These are phyloP conservation scores for Xylaria arbuscula DNA, from an alignment of 2,329 filamentous ascomycete species.

Conservation along the genomic window DNA sequence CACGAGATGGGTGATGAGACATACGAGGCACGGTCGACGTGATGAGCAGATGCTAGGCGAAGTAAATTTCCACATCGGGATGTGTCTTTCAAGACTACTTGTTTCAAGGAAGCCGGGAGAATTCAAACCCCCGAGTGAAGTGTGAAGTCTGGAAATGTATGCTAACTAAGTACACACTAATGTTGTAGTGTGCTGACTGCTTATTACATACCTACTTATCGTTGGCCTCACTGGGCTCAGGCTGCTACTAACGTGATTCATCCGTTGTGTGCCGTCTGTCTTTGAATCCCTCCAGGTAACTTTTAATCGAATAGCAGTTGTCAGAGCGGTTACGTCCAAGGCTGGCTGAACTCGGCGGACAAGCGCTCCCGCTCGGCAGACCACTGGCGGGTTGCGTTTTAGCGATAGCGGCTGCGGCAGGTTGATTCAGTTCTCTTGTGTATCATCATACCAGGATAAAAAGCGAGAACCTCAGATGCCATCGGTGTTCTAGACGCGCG, in stretches of 20 bases:
- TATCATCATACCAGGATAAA: conserved; percentile 6
- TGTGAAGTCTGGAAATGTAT: neutral
- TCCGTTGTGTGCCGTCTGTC: conserved; percentile 7
- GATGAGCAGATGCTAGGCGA: conserved; percentile 11
- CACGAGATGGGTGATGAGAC: conserved; percentile 31
- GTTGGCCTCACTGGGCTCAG: conserved; percentile 22
- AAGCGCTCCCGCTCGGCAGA: conserved; percentile 7
- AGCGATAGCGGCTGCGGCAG: conserved; percentile 25
- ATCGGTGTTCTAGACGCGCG: conserved; percentile 9
- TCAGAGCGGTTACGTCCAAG: neutral
- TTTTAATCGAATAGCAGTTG: conserved; percentile 2
- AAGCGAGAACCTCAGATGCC: conserved; percentile 3
- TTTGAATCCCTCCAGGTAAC: neutral
- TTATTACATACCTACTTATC: neutral
- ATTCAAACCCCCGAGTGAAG: conserved; percentile 5
- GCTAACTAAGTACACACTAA: neutral
- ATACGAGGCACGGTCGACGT: conserved; percentile 22
- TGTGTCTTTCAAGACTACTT: conserved; percentile 30
- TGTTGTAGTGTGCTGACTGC: neutral
- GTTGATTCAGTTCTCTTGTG: conserved; percentile 15
- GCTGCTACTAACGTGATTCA: conserved; percentile 19
- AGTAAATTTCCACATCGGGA: conserved; percentile 13
- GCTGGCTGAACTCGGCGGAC: conserved; percentile 10
- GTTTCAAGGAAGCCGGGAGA: conserved; percentile 7
- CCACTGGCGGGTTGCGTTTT: conserved; percentile 2